Evolutionary conservation across 352 stramenopile species (phyloP), one percentile per base, ranked within the genome.

Genomic region (Phytophthora foliorum): DNA sequence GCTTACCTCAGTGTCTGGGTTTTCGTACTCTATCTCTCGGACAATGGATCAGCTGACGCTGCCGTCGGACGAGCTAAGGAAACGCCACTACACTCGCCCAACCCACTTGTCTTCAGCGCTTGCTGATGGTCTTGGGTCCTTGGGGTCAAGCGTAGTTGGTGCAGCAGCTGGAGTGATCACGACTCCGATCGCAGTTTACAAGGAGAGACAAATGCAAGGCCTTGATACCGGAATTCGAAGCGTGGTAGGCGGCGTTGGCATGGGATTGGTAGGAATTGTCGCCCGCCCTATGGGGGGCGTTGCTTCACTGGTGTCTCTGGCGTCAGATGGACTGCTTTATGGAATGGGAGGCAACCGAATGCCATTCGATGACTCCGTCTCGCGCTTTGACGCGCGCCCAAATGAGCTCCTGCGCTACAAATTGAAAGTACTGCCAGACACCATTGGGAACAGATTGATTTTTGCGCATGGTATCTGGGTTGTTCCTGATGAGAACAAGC

Each of bases 11-110:
- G 57, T 95, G 22, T 92, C 88, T 17, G 88, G 86, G 0, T 91
- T 95, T 56, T 91, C 84, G 31, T 92, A 94, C 63, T 92, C 88
- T 8, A 83, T 95, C 25, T 95, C 86, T 0, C 80, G 78, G 6
- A 94, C 88, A 36, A 82, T 96, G 72, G 86, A 96, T 62, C 86
- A 94, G 61, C 75, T 96, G 21, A 91, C 84, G 2, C 63, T 94
- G 13, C 75, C 86, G 8, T 72, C 80, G 1, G 77, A 91, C 8
- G 78, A 93, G 61, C 70, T 91, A 27, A 78, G 77, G 24, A 75
- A 80, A 34, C 80, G 81, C 5, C 86, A 91, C 45, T 93, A 93
- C 52, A 78, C 77, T 19, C 84, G 84, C 10, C 84, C 88, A 32
- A 91, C 77, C 0, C 81, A 87, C 3, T 61, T 95, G 29, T 81